Base-by-base conservation (phyloP, 1,284 basidiomycete genomes). In the Moesziomyces antarcticus region DNA sequence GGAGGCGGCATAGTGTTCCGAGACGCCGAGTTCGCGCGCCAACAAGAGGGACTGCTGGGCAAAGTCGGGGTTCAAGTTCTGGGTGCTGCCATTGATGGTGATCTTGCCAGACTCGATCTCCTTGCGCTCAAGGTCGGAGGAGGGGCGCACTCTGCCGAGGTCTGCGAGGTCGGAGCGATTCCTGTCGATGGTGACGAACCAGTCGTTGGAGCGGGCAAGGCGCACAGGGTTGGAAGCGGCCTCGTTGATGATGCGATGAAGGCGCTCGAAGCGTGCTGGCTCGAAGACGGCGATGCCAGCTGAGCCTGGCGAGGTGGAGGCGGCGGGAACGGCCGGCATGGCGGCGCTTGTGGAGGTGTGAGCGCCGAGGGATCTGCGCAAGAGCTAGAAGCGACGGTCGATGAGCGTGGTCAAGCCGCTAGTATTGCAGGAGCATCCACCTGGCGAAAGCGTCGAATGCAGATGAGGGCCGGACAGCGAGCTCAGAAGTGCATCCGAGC, bases 1-100 rank as follows among this genome's bases (percentile, higher is more conserved):
- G 5, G 80, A 83, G 10, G 82, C 82, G 16, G 81, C 80, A 54
- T 77, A 83, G 43, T 66, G 64, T 52, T 82, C 82, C 24, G 82
- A 83, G 35, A 83, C 73, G 25, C 56, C 24, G 4, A 83, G 64
- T 49, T 79, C 69, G 27, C 73, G 73, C 8, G 82, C 63, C 18
- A 84, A 72, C 22, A 80, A 52, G 6, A 82, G 68, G 51, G 79
- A 74, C 58, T 79, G 78, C 43, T 80, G 77, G 9, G 80, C 73
- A 68, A 79, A 84, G 60, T 84, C 82, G 7, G 72, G 64, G 37
- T 82, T 80, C 61, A 84, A 64, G 27, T 60, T 62, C 55, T 79
- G 77, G 5, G 72, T 56, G 9, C 54, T 52, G 22, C 80, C 82
- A 14, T 77, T 69, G 59, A 83, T 71, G 30, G 77, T 77, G 65